Percentiles rank a stretch among this genome's conserved stretches.
phyloP scores from a whole-genome alignment of 2,329 filamentous ascomycete species.

The Huntiella decipiens region DNA sequence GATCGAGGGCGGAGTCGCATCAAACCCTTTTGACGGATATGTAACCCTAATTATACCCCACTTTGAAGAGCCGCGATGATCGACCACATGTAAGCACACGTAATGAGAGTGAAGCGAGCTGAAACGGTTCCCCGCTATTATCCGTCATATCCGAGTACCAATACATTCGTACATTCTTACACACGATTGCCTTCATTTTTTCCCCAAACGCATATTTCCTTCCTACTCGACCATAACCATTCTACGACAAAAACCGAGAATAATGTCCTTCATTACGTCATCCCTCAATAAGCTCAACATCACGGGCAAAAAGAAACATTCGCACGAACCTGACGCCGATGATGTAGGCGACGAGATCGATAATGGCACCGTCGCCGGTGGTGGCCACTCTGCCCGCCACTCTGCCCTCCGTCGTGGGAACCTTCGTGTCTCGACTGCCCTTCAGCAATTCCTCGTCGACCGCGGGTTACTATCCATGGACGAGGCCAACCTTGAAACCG shows the following conservation, averaged over 20 bases:
- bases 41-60: no score
- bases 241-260: neutral
- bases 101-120: neutral
- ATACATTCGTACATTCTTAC: neutral
- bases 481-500: conserved; percentile 27
- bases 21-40: no score
- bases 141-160: neutral
- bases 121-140: neutral
- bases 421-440: conserved; percentile 38
- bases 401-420: conserved; percentile 30
- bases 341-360: conserved; percentile 34
- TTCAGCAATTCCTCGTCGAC: conserved; percentile 36
- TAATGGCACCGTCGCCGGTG: conserved; percentile 32
- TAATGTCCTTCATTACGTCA: conserved; percentile 12
- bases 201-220: neutral
- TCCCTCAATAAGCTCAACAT: conserved; percentile 10
- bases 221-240: neutral
- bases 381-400: conserved; percentile 33
- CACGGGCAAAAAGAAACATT: conserved; percentile 5
- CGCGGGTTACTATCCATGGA: conserved; percentile 28
- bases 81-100: no score
- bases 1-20: no score
- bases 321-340: conserved; percentile 25
- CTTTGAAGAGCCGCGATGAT: no score
- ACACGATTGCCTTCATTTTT: no score